Evolutionary conservation across 805 yeast species (phyloP).

Genomic region (Cyberlindnera subsufficiens): DNA sequence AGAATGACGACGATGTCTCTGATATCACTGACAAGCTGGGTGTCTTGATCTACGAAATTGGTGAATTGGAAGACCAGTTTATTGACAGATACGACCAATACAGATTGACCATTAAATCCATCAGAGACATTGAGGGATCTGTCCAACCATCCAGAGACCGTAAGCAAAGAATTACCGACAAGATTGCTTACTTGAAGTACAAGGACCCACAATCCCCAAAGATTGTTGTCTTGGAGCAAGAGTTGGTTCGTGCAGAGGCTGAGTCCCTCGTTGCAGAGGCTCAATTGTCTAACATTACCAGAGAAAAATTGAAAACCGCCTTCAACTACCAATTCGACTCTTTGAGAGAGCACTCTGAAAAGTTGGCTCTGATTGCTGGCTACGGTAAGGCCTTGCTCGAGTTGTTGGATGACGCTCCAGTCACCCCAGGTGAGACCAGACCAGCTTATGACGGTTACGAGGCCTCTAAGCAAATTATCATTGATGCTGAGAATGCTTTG

Average conservation of each 20-base stretch:
- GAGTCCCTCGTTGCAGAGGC: conserved; percentile 90
- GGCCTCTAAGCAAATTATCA: conserved; percentile 81
- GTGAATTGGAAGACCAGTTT: conserved; percentile 83
- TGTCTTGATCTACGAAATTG: conserved; percentile 74
- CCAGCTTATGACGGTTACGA: conserved; percentile 86
- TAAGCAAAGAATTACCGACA: conserved; percentile 78
- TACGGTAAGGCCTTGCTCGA: conserved; percentile 84
- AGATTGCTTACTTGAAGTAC: conserved; percentile 77
- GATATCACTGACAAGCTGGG: conserved; percentile 87
- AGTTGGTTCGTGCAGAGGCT: conserved; percentile 87
- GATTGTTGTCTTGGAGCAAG: conserved; percentile 78
- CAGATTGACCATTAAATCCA: conserved; percentile 73
- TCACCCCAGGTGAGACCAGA: conserved; percentile 90
- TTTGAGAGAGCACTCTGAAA: conserved; percentile 79
- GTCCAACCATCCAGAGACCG: conserved; percentile 87
- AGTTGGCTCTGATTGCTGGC: conserved; percentile 80
- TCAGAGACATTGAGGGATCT: conserved; percentile 80
- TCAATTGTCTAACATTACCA: conserved; percentile 80
- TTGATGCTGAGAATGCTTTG: conserved; percentile 79
- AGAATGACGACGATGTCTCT: conserved; percentile 77
- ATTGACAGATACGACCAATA: conserved; percentile 83
- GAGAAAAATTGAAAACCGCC: conserved; percentile 82
- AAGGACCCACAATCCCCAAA: conserved; percentile 81
- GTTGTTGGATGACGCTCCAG: conserved; percentile 78
- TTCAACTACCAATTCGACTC: conserved; percentile 83